Evolutionary conservation across 257 asterid species (phyloP).

Genomic region (Marsdenia floribunda): DNA sequence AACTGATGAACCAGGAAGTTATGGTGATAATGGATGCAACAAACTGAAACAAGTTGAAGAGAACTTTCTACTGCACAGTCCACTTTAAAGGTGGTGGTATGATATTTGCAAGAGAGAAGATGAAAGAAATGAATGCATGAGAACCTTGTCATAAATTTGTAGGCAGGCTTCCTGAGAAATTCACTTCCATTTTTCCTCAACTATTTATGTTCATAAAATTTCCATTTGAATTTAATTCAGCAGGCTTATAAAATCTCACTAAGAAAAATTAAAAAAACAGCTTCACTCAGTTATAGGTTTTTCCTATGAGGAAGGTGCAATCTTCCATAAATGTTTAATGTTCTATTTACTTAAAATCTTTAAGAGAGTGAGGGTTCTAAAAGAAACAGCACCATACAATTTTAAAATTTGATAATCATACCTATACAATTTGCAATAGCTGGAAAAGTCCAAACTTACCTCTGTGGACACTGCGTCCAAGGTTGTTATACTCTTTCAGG

Average conservation of each 20-base stretch:
- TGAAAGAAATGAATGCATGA: background rate
- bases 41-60: background rate
- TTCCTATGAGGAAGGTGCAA: background rate
- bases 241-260: background rate
- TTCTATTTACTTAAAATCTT: background rate
- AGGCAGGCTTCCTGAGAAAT: background rate
- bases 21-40: background rate
- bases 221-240: background rate
- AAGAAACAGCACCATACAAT: background rate
- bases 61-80: background rate
- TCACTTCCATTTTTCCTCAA: background rate
- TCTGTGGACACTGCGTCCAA: slow-evolving; percentile 89
- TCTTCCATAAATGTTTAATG: background rate
- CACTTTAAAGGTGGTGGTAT: background rate
- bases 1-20: background rate
- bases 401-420: background rate
- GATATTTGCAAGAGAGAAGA: background rate
- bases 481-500: slow-evolving; percentile 70
- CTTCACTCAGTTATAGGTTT: background rate
- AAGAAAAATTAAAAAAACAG: background rate
- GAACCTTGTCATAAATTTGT: background rate
- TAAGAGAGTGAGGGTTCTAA: background rate
- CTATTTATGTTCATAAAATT: background rate
- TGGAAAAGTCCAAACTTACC: slow-evolving; percentile 32
- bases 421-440: background rate